Conservation (phyloP, 441 rosid species). For the Capsella rubella region DNA sequence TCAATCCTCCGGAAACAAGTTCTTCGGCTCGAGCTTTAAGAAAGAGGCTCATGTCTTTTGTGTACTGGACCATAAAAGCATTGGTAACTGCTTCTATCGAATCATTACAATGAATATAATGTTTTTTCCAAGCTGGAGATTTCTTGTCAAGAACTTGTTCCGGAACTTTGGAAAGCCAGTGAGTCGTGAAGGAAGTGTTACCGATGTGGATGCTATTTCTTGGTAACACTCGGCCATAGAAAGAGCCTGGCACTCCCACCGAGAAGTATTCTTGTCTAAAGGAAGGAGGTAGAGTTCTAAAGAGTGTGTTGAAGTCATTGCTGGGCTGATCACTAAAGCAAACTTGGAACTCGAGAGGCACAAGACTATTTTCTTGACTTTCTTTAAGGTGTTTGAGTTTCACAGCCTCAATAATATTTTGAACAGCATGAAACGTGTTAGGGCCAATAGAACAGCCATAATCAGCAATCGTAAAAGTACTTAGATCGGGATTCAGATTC, state of each 20-base stretch:
- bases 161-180: constrained; percentile 46
- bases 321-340: constrained; percentile 34
- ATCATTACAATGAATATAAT: constrained; percentile 32
- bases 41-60: constrained; percentile 43
- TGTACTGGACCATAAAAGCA: constrained; percentile 41
- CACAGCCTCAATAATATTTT: constrained; percentile 26
- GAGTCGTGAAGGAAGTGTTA: constrained; percentile 37
- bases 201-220: constrained; percentile 16
- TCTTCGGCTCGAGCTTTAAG: constrained; percentile 48
- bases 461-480: constrained; percentile 19
- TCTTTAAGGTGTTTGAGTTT: not conserved
- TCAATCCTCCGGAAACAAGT: constrained; percentile 43
- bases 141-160: constrained; percentile 12
- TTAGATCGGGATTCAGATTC: not conserved
- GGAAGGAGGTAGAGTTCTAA: constrained; percentile 30
- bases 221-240: constrained; percentile 46
- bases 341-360: constrained; percentile 33
- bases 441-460: constrained; percentile 42
- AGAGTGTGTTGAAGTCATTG: constrained; percentile 46
- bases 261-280: constrained; percentile 28
- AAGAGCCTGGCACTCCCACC: constrained; percentile 42
- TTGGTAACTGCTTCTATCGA: constrained; percentile 28
- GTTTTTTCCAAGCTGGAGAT: constrained; percentile 45
- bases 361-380: not conserved
- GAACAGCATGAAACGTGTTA: constrained; percentile 29